phyloP scores from a whole-genome alignment of 2,329 filamentous ascomycete species.

The Aspergillus intermedius region DNA sequence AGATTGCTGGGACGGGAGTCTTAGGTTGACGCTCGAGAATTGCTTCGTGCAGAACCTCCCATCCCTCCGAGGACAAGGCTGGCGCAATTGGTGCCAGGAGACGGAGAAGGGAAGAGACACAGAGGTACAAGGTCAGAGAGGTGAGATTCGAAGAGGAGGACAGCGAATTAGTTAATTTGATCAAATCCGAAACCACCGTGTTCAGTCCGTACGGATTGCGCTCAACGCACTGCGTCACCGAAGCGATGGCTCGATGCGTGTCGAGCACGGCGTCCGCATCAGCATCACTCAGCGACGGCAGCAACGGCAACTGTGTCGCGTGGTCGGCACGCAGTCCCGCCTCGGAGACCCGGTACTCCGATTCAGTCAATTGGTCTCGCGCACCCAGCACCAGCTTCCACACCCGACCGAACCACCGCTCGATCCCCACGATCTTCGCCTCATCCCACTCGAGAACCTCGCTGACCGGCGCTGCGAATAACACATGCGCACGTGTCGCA shows the following conservation, averaged over 20 bases:
- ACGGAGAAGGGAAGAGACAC: constrained; percentile 53
- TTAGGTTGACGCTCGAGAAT: constrained; percentile 9
- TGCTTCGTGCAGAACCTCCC: constrained; percentile 51
- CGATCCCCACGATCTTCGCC: constrained; percentile 70
- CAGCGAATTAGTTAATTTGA: constrained; percentile 68
- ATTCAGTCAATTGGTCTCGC: constrained; percentile 16
- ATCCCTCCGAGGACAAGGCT: constrained; percentile 74
- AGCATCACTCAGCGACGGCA: constrained; percentile 26
- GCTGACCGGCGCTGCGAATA: constrained; percentile 79
- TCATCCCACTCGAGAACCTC: constrained; percentile 88
- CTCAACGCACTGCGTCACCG: constrained; percentile 62
- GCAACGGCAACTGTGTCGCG: constrained; percentile 21
- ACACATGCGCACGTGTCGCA: constrained; percentile 74
- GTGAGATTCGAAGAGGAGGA: constrained; percentile 39
- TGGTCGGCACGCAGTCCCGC: constrained; percentile 8
- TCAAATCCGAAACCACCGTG: constrained; percentile 76
- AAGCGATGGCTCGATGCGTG: constrained; percentile 61
- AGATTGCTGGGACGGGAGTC: constrained; percentile 30
- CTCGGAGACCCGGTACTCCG: constrained; percentile 12
- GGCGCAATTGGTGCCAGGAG: constrained; percentile 76
- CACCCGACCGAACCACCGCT: constrained; percentile 69
- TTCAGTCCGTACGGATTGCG: constrained; percentile 70
- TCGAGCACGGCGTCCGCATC: constrained; percentile 53
- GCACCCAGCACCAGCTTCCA: constrained; percentile 50
- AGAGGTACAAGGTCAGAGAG: constrained; percentile 38